A percentile compares a stretch with the other conserved stretches of the same genome.
Evolutionary conservation across 768 basidiomycete genomes (phyloP).

Genomic region (Coprinellus aureogranulatus): DNA sequence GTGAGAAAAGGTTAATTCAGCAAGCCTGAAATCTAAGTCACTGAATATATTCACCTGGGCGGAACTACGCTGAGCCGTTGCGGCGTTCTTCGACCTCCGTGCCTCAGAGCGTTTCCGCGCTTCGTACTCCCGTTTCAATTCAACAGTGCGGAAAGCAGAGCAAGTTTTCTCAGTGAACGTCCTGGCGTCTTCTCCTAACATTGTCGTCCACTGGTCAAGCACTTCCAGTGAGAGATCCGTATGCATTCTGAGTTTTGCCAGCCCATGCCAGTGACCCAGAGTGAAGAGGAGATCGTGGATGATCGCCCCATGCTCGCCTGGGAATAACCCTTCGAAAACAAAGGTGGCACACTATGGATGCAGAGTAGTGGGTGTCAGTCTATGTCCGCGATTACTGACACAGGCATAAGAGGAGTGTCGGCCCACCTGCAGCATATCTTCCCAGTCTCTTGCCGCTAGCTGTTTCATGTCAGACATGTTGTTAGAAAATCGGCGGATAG

Average conservation of each 20-base stretch:
- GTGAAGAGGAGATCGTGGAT: constrained; percentile 25
- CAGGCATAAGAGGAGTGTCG: not conserved
- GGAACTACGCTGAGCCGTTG: no score
- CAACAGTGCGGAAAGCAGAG: constrained; percentile 24
- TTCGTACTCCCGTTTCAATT: constrained; percentile 37
- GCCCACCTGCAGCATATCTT: constrained; percentile 38
- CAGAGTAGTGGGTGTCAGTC: not conserved
- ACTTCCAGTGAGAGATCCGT: constrained; percentile 21
- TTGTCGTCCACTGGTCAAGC: constrained; percentile 23
- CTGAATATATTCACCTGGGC: no score
- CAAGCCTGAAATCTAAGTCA: no score
- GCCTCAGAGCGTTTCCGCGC: constrained; percentile 21
- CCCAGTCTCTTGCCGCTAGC: constrained; percentile 32
- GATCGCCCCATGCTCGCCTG: constrained; percentile 13
- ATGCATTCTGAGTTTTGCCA: constrained; percentile 32
- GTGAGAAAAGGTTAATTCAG: no score
- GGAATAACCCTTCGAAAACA: constrained; percentile 34
- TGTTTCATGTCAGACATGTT: constrained; percentile 32
- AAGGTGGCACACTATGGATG: constrained; percentile 34
- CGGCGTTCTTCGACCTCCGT: no score
- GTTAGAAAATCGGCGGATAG: constrained; percentile 26
- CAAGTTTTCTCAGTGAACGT: constrained; percentile 29
- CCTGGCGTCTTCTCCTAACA: constrained; percentile 27
- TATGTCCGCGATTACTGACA: no score
- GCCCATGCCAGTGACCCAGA: constrained; percentile 31